phyloP scores from a whole-genome alignment of 148 eudicot species.

The Chenopodium quinoa region DNA sequence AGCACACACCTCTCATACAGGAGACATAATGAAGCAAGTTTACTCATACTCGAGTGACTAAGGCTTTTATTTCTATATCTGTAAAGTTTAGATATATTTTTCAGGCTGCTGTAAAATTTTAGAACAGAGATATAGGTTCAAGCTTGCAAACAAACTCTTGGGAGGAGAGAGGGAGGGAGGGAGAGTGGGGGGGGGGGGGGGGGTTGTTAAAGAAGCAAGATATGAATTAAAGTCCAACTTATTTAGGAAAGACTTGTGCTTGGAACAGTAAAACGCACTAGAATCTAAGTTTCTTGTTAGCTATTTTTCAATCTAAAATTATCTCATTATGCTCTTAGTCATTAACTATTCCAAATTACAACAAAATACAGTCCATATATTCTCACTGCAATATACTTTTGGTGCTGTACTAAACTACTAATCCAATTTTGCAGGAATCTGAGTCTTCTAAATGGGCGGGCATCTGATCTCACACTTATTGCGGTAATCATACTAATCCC shows the following conservation, averaged over 20 bases:
- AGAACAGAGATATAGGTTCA: not conserved
- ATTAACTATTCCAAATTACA: not conserved
- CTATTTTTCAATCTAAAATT: not conserved
- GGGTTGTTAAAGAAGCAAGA: too few species aligned
- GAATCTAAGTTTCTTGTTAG: not conserved
- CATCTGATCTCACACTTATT: conserved; percentile 45
- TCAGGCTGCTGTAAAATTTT: not conserved
- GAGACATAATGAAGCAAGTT: not conserved
- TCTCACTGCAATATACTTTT: not conserved
- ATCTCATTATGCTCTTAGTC: conserved; percentile 1
- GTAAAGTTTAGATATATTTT: not conserved
- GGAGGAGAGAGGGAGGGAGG: too few species aligned
- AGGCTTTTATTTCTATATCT: not conserved
- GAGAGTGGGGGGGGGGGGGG: too few species aligned
- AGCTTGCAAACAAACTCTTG: too few species aligned
- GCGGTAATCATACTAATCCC: conserved; percentile 49
- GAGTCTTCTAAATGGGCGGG: conserved; percentile 63
- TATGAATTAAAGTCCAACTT: too few species aligned
- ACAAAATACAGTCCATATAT: not conserved
- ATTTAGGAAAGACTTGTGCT: not conserved
- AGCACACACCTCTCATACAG: not conserved
- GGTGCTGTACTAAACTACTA: not conserved
- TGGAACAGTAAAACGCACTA: not conserved
- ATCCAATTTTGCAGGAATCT: conserved; percentile 55
- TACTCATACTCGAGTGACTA: too few species aligned